A percentile compares a stretch with the other conserved stretches of the same genome.
Conservation (phyloP, 1,284 basidiomycete species). For the Leccinum fallax region DNA sequence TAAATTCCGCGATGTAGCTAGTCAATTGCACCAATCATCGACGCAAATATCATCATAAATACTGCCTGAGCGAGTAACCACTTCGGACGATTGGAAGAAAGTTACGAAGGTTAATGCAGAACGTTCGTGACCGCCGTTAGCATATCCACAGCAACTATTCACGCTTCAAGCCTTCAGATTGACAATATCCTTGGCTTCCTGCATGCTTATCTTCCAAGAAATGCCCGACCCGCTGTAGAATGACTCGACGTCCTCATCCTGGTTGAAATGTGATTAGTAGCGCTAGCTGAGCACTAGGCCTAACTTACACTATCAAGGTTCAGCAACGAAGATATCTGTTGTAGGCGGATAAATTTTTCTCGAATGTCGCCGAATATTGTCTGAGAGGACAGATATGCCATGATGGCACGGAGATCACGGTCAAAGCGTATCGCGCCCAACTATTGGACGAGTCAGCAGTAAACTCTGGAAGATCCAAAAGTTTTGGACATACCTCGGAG, state of each 20-base stretch:
- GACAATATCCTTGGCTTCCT: conserved; percentile 76
- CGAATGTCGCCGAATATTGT: conserved; percentile 85
- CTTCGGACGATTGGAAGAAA: not conserved
- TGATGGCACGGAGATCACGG: conserved; percentile 85
- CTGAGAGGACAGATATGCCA: conserved; percentile 82
- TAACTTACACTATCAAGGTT: conserved; percentile 84
- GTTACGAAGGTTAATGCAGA: not conserved
- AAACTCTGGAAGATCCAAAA: not conserved
- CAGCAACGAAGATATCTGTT: conserved; percentile 91
- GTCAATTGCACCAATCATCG: not conserved
- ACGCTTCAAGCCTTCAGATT: conserved; percentile 55
- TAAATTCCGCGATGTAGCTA: not conserved
- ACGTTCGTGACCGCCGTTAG: not conserved
- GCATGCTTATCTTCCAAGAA: conserved; percentile 79
- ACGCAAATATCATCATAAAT: not conserved
- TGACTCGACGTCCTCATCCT: conserved; percentile 91
- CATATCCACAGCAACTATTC: not conserved
- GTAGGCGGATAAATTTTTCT: conserved; percentile 89
- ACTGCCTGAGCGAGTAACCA: not conserved
- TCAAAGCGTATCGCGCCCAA: conserved; percentile 98
- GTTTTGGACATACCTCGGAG: conserved; percentile 67
- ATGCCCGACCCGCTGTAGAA: conserved; percentile 94
- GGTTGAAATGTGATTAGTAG: conserved; percentile 11
- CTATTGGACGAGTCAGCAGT: conserved; percentile 43
- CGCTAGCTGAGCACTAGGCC: not conserved